phyloP scores from a whole-genome alignment of 148 eudicot species.

The Suaeda aralocaspica region DNA sequence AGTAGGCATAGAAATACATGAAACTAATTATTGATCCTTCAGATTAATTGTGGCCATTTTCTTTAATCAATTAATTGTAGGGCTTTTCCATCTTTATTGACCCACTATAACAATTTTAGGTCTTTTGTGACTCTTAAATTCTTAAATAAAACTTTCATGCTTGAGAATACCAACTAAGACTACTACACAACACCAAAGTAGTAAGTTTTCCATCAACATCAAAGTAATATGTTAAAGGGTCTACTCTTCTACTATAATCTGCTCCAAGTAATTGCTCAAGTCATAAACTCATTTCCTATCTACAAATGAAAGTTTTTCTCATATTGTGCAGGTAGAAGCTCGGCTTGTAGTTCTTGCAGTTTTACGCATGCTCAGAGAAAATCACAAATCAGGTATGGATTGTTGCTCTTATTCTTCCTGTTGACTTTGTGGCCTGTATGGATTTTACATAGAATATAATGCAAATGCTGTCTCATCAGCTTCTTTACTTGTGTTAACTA shows the following conservation, averaged over 20 bases:
- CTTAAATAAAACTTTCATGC: not conserved
- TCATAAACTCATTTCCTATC: not conserved
- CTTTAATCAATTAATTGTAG: not conserved
- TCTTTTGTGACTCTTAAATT: not conserved
- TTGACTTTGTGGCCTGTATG: too few species aligned
- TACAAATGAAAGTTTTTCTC: not conserved
- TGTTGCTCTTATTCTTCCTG: not conserved
- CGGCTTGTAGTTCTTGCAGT: slow-evolving; percentile 89
- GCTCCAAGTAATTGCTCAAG: not conserved
- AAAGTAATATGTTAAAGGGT: too few species aligned
- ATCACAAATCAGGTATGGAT: slow-evolving; percentile 52
- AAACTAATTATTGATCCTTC: not conserved
- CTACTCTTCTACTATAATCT: not conserved
- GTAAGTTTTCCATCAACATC: not conserved
- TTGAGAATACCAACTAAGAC: not conserved
- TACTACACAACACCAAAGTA: not conserved
- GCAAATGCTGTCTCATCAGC: not conserved
- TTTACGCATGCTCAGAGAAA: slow-evolving; percentile 81
- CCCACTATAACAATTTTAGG: not conserved
- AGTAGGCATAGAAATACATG: not conserved
- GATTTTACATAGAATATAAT: not conserved
- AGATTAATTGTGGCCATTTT: not conserved
- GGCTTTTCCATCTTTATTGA: not conserved
- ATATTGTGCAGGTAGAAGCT: slow-evolving; percentile 67
- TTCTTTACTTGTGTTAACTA: not conserved